Base-by-base conservation (phyloP, 345 rosid genomes). In the Eucalyptus melliodora region DNA sequence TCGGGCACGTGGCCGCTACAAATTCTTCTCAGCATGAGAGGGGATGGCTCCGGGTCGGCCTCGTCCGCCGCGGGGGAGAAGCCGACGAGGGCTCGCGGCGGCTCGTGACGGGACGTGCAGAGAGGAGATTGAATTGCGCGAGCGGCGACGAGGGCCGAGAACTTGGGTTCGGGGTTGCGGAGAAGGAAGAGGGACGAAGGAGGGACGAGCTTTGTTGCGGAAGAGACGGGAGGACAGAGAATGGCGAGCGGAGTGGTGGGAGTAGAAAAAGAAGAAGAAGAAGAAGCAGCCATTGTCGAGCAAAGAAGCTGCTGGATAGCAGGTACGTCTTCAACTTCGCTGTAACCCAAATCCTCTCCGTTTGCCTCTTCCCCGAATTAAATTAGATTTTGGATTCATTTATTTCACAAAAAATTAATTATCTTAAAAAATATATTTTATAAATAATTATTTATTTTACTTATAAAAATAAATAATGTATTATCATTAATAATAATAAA, bases 1-100 rank as follows among this genome's bases (percentile, higher is more conserved):
- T 93, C 94, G 8, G 96, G 94, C 53, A 96, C 96, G 51, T 88
- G 95, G 59, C 90, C 92, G 42, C 90, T 88, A 94, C 97, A 94
- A 50, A 94, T 87, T 67, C 92, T 89, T 40, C 94, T 92, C 51
- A 96, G 93, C 31, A 93, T 89, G 23, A 0, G 87, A 37, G 88
- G 72, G 49, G 87, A 31, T 62, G 85, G 65, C 7, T 80, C 86
- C 7, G 62, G 67, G 16, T 87, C 86, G 19, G 85, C 83, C 47
- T 90, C 88, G 51, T 19, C 19, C 17, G 88, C 34, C 37, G 53
- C 72, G 24, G 90, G 65, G 44, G 89, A 90, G 60, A 45, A 53
- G 88, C 86, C n/a, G 88, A 47, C 69, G 81, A 62, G 62, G 62
- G 88, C 90, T 16, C 44, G 49, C 50, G 53, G 80, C n/a, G 87